A percentile compares a stretch with the other conserved stretches of the same genome.
Evolutionary conservation across 2,329 filamentous ascomycete genomes (phyloP).

Genomic region (Cladophialophora carrionii): DNA sequence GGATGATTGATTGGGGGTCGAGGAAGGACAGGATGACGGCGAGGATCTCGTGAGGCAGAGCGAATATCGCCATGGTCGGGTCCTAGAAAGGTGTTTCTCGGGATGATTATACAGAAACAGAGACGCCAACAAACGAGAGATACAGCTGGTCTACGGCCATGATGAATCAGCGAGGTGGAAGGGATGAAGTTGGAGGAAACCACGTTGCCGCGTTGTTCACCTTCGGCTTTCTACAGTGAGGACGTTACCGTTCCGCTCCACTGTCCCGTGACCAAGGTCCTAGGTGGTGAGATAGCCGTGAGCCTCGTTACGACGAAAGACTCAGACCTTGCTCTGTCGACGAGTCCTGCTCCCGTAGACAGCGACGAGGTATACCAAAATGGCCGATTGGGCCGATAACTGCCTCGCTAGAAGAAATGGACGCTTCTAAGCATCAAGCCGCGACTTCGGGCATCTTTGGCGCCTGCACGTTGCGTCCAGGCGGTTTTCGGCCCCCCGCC

Average conservation of each 20-base stretch:
- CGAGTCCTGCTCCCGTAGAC: not conserved
- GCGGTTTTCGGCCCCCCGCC: conserved; percentile 15
- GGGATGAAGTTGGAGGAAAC: conserved; percentile 4
- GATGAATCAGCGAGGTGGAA: not conserved
- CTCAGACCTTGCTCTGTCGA: not conserved
- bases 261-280: not conserved
- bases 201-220: not conserved
- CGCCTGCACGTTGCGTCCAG: not conserved
- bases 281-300: not conserved
- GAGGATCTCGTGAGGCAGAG: conserved; percentile 36
- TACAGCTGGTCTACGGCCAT: not conserved
- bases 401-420: not conserved
- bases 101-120: not conserved
- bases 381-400: not conserved
- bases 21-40: conserved; percentile 32
- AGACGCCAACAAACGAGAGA: not conserved
- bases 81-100: not conserved
- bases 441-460: not conserved
- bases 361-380: not conserved
- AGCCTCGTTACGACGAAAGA: not conserved
- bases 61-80: conserved; percentile 19
- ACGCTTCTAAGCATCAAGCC: not conserved
- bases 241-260: not conserved
- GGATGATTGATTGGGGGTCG: conserved; percentile 21
- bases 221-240: not conserved